A percentile compares a stretch with the other conserved stretches of the same genome.
phyloP scores from a whole-genome alignment of 805 yeast genomes.

The Debaryomyces hansenii region DNA sequence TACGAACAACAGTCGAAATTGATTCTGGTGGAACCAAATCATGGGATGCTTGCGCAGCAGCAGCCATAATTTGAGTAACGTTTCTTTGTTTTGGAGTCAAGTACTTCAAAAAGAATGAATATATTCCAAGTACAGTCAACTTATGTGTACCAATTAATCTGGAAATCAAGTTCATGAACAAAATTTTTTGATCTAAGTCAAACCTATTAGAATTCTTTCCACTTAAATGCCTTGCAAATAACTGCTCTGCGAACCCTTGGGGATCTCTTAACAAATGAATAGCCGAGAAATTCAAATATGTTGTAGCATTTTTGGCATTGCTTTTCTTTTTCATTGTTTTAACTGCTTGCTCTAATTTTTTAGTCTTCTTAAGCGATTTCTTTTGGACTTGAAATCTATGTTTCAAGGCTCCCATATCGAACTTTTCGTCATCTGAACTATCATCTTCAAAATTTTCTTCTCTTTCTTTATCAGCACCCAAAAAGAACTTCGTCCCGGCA shows the following conservation, averaged over 20 bases:
- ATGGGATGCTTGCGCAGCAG: constrained; percentile 94
- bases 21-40: constrained; percentile 97
- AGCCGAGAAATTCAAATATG: constrained; percentile 89
- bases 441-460: constrained; percentile 79
- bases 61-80: constrained; percentile 96
- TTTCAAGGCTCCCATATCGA: constrained; percentile 70
- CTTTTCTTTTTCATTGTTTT: constrained; percentile 67
- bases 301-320: constrained; percentile 52
- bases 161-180: constrained; percentile 83
- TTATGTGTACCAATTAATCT: constrained; percentile 94
- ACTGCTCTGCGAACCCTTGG: constrained; percentile 91
- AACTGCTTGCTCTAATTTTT: constrained; percentile 74
- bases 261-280: constrained; percentile 94
- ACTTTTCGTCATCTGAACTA: constrained; percentile 66
- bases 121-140: constrained; percentile 83
- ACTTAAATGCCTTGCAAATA: constrained; percentile 71
- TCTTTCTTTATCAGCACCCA: constrained; percentile 94
- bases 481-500: constrained; percentile 87
- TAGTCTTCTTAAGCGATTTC: constrained; percentile 75
- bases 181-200: constrained; percentile 84
- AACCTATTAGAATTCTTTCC: constrained; percentile 69
- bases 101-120: constrained; percentile 84
- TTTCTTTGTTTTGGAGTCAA: constrained; percentile 91
- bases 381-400: constrained; percentile 85
- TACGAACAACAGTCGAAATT: constrained; percentile 75